Conservation (phyloP, 257 asterid genomes). For the Nyctanthes arbortristis region DNA sequence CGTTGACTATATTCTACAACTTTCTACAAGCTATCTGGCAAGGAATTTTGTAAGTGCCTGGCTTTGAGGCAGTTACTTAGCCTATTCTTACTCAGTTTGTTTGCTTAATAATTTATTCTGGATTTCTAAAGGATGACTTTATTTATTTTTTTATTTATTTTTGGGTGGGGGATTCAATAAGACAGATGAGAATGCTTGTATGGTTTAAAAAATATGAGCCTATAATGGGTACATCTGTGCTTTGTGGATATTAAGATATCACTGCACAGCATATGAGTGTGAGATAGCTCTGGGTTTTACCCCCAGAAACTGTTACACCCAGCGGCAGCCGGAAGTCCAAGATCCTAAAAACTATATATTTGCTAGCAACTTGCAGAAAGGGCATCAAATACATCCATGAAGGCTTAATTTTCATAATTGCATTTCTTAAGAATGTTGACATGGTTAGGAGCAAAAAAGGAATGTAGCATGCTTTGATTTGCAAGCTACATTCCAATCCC, state of each 20-base stretch:
- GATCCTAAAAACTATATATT: neutral
- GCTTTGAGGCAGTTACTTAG: conserved; percentile 19
- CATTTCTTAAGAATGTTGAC: neutral
- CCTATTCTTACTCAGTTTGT: conserved; percentile 17
- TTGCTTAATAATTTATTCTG: conserved; percentile 14
- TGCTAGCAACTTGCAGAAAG: neutral
- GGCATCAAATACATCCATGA: neutral
- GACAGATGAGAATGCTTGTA: neutral
- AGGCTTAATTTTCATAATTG: neutral
- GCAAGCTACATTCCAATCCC: neutral
- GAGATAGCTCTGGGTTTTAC: conserved; percentile 5
- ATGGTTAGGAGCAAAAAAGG: neutral
- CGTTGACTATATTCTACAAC: conserved; percentile 54
- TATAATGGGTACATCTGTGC: neutral
- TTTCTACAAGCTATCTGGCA: conserved; percentile 64
- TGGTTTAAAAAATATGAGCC: conserved; percentile 1
- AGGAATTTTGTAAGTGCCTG: conserved; percentile 77
- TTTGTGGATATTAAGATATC: conserved; percentile 11
- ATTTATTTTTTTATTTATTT: no score
- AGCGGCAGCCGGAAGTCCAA: neutral
- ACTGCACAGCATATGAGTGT: conserved; percentile 13
- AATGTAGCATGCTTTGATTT: neutral
- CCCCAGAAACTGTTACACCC: neutral
- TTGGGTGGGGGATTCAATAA: neutral
- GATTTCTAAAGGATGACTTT: conserved; percentile 1